Conservation (phyloP, 2,329 filamentous ascomycete genomes). For the Clarireedia monteithiana region DNA sequence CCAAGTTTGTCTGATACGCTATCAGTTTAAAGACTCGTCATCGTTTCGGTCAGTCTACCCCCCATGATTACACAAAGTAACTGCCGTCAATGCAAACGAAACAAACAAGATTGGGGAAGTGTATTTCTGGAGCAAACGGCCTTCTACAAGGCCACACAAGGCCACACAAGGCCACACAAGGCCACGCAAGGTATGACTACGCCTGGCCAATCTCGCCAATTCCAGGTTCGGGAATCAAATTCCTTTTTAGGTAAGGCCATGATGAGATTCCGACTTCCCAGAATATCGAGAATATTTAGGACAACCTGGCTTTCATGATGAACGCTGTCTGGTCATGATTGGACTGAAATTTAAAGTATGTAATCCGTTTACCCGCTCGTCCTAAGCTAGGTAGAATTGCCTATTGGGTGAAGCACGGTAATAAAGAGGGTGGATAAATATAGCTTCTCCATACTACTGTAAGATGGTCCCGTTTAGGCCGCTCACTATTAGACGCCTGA, state of each 20-base stretch:
- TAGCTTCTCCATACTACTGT: background rate
- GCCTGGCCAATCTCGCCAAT: background rate
- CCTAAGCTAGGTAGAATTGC: background rate
- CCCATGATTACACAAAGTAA: background rate
- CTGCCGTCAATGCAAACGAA: background rate
- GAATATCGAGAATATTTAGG: background rate
- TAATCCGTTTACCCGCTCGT: background rate
- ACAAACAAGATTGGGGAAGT: background rate
- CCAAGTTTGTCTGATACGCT: slow-evolving; percentile 4
- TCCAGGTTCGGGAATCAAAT: background rate
- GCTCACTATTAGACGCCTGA: background rate
- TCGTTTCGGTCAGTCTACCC: background rate
- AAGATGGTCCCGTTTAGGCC: background rate
- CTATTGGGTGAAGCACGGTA: background rate
- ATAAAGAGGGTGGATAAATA: background rate
- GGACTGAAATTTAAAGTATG: background rate
- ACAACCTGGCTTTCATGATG: background rate
- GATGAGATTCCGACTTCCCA: background rate
- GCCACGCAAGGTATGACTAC: background rate
- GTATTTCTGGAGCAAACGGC: background rate
- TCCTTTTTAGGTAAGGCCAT: background rate
- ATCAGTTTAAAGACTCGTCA: background rate
- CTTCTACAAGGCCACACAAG: background rate
- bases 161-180: background rate
- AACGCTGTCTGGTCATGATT: background rate